Evolutionary conservation across 768 basidiomycete genomes (phyloP).

Genomic region (Suillus tomentosus): DNA sequence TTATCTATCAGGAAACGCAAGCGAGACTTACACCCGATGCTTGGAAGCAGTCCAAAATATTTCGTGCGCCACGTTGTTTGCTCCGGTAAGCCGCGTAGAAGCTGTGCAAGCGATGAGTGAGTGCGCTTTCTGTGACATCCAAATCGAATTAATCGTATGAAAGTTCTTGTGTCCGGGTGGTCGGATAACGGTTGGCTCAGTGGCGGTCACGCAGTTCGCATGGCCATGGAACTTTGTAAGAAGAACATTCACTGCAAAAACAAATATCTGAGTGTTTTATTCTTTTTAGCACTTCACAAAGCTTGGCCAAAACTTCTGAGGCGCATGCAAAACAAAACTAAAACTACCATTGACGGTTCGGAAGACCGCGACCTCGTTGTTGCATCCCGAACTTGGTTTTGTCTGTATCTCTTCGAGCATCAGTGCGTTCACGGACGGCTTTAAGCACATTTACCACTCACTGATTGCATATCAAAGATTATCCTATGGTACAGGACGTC

Average conservation of each 20-base stretch:
- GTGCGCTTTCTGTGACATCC: slow-evolving; percentile 25
- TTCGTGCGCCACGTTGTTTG: slow-evolving; percentile 84
- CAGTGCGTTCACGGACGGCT: slow-evolving; percentile 57
- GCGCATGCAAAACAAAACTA: slow-evolving; percentile 72
- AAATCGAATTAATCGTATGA: slow-evolving; percentile 12
- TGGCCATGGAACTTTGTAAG: slow-evolving; percentile 93
- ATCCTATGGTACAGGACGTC: slow-evolving; percentile 93
- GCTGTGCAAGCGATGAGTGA: slow-evolving; percentile 93
- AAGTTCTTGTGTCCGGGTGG: slow-evolving; percentile 92
- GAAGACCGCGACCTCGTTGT: slow-evolving; percentile 81
- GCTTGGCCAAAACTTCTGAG: slow-evolving; percentile 84
- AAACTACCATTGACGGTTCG: slow-evolving; percentile 41
- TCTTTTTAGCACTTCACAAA: slow-evolving; percentile 74
- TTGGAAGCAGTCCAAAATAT: slow-evolving; percentile 86
- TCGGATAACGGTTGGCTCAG: slow-evolving; percentile 96
- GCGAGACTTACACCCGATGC: slow-evolving; percentile 71
- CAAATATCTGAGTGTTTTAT: background rate
- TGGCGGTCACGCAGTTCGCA: slow-evolving; percentile 93
- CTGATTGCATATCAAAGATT: slow-evolving; percentile 51
- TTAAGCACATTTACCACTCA: background rate
- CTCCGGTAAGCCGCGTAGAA: slow-evolving; percentile 81
- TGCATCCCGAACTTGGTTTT: slow-evolving; percentile 89
- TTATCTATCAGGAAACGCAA: slow-evolving; percentile 57
- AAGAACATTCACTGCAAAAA: slow-evolving; percentile 15
- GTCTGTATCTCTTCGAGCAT: slow-evolving; percentile 91